Evolutionary conservation across 2,329 filamentous ascomycete species (phyloP), one percentile per base, ranked within the genome.

Genomic region (Juglanconis juglandina): DNA sequence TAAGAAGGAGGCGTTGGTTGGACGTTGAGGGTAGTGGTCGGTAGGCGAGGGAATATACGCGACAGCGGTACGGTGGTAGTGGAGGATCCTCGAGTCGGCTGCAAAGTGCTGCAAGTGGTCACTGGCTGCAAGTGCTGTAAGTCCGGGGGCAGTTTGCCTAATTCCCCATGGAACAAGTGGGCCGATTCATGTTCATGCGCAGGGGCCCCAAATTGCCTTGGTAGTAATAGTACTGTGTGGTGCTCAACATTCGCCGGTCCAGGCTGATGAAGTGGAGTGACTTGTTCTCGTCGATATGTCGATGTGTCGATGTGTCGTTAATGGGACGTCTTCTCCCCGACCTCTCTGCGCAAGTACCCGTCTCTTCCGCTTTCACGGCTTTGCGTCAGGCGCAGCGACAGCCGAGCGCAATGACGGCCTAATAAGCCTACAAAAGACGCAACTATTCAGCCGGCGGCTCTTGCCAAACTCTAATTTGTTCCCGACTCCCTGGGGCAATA

Each of bases 111-210:
- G n/a, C 42, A 53, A 35, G 34, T 33, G 56, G 41, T 53, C 34
- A 58, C 41, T 58, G 24, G 24, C 24, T 24, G 42, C 46, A 48
- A 30, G 56, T 56, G 60, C 61, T 58, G 58, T 48, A 59, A 54
- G 51, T 55, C 58, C 61, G 61, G 58, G 24, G 61, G 61, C 59
- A 61, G 61, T 55, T 56, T 62, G 58, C 51, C 58, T 61, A 60
- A 61, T 61, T 60, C 53, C 58, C 46, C 34, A 56, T 55, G 61
- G 61, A 60, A 48, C 41, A 47, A 48, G 53, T 48, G 55, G 46
- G 47, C 14, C 17, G 17, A 9, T 5, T 30, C 17, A 17, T 9
- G 44, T 5, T 30, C 17, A 17, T 9, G 44, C 44, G 17, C 44
- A 47, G 44, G n/a, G 17, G 17, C 44, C 44, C 13, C n/a, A 24